These are phyloP conservation scores for Gaultheria prostrata DNA, from an alignment of 148 eudicot genomes.

Conservation along the genomic window DNA sequence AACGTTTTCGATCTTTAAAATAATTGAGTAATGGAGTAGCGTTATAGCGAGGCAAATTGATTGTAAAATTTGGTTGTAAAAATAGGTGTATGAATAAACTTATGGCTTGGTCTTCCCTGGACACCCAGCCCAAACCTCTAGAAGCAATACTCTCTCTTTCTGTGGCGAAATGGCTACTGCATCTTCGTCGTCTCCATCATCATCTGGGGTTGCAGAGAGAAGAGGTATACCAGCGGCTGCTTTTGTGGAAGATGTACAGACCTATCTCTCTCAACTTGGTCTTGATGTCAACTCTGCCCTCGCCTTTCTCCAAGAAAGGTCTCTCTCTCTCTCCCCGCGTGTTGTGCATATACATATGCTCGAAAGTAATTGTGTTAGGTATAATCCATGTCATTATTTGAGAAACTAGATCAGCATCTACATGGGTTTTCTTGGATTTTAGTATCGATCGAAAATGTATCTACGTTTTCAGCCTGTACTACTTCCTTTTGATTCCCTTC, in stretches of 20 bases:
- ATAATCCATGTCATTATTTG: background rate
- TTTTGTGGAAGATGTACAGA: constrained; percentile 74
- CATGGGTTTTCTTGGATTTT: constrained; percentile 8
- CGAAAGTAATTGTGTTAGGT: background rate
- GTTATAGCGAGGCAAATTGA: no score
- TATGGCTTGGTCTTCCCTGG: background rate
- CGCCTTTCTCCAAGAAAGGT: constrained; percentile 87
- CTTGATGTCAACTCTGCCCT: constrained; percentile 81
- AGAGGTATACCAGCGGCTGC: constrained; percentile 79
- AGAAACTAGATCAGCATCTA: constrained; percentile 14
- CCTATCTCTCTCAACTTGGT: constrained; percentile 54
- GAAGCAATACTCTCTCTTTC: background rate
- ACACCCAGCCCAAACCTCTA: background rate
- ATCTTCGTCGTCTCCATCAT: constrained; percentile 18
- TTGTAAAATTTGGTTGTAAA: no score
- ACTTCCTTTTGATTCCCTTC: background rate
- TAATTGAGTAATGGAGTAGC: no score
- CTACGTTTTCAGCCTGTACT: background rate
- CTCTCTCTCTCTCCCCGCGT: constrained; percentile 2
- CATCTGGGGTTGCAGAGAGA: constrained; percentile 38
- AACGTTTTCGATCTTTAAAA: no score
- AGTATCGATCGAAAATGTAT: background rate
- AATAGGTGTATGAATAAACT: no score
- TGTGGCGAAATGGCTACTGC: constrained; percentile 30
- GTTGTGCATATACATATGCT: background rate